phyloP scores from a whole-genome alignment of 108 stramenopile species.

The Nannochloropsis gaditana region DNA sequence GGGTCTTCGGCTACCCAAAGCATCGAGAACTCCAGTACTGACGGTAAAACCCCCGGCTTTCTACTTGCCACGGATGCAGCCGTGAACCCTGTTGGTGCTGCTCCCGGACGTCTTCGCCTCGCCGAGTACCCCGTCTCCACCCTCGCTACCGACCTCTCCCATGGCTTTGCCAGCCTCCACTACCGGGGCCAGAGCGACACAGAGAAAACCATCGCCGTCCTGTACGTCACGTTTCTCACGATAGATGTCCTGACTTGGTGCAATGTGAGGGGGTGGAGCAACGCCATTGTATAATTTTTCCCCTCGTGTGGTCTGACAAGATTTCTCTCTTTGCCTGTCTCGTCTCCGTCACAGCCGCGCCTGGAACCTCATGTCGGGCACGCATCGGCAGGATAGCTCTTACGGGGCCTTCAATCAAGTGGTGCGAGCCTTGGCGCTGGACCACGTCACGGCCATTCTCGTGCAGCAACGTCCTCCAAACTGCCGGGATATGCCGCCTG shows the following conservation, averaged over 20 bases:
- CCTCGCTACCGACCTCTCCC: background rate
- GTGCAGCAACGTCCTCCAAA: background rate
- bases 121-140: background rate
- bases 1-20: background rate
- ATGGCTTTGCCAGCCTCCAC: constrained; percentile 4
- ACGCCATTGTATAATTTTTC: too few species aligned
- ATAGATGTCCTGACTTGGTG: background rate
- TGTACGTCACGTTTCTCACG: background rate
- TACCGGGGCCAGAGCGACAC: background rate
- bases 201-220: constrained; percentile 1
- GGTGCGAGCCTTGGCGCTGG: background rate
- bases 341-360: background rate
- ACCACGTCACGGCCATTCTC: background rate
- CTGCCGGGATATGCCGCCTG: background rate
- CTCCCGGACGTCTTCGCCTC: background rate
- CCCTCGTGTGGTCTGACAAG: too few species aligned
- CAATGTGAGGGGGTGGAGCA: too few species aligned
- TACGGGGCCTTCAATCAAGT: constrained; percentile 12
- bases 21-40: background rate
- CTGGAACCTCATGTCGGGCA: constrained; percentile 7
- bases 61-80: background rate
- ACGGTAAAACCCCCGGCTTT: background rate
- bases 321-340: background rate
- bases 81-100: background rate
- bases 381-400: constrained; percentile 14